Base-by-base conservation (phyloP, 1,139 yeast species). In the Candida glucosophila region DNA sequence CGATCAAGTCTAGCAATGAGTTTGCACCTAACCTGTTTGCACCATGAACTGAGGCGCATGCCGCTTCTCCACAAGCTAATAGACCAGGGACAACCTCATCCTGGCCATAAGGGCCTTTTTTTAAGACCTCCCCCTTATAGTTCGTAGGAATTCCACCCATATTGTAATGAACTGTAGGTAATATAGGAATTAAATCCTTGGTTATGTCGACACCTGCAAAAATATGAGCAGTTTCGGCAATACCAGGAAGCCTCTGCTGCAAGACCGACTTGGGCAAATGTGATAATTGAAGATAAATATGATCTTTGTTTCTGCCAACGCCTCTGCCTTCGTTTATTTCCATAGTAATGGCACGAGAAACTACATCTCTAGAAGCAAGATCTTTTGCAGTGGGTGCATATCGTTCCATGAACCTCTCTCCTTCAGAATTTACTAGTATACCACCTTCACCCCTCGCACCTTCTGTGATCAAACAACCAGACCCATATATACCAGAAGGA, bases 371-470 rank as follows among this genome's bases (percentile, higher is more conserved):
- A 38, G 94, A 86, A 33, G 98, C 98, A 58, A 90, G 72, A 64
- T 90, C 98, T 69, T 88, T 90, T 43, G 98, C 98, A 31, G 90
- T 81, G 43, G 98, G 98, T 32, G 98, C 98, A 53, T 90, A 90
- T 62, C 98, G 80, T 69, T 90, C 98, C 98, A 90, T 90, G 61
- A 90, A 90, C 62, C 98, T 79, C 69, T 90, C 98, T 71, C 98
- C 98, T 63, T 90, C 95, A 44, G 88, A 76, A 72, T 90, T 90
- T 40, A 90, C 72, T 53, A 90, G 68, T 74, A 75, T 88, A 40
- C 98, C 98, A 74, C 98, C 98, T 69, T 90, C 98, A 73, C 98
- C 98, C 70, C 98, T 82, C 41, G 96, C 94, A 64, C 98, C 98
- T 64, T 90, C 98, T 35, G 98, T 90, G 55, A 90, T 90, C 66